A percentile compares a stretch with the other conserved stretches of the same genome.
phyloP scores from a whole-genome alignment of 768 basidiomycete genomes.

The Rubroboletus satanas region DNA sequence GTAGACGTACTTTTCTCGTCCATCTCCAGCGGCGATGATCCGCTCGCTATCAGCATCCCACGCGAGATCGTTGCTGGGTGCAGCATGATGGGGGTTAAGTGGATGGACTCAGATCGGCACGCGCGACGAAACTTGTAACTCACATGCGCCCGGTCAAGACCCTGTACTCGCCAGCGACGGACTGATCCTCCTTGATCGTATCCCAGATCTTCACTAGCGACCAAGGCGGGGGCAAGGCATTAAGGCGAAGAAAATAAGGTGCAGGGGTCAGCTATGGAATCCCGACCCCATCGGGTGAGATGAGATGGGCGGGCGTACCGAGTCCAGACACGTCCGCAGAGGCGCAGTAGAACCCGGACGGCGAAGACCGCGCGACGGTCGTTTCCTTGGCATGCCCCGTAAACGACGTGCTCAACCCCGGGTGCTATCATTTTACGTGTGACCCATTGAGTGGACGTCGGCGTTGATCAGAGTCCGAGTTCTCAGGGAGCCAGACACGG shows the following conservation, averaged over 20 bases:
- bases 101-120: neutral
- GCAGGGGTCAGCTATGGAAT: neutral
- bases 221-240: no score
- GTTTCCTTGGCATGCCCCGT: slow-evolving; percentile 79
- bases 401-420: slow-evolving; percentile 59
- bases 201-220: slow-evolving; percentile 89
- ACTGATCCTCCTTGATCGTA: slow-evolving; percentile 77
- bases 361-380: slow-evolving; percentile 88
- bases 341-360: slow-evolving; percentile 93
- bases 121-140: neutral
- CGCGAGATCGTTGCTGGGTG: slow-evolving; percentile 80
- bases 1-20: slow-evolving; percentile 70
- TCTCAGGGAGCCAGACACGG: neutral
- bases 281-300: neutral
- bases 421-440: slow-evolving; percentile 46
- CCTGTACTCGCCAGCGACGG: slow-evolving; percentile 77
- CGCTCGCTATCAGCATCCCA: slow-evolving; percentile 98
- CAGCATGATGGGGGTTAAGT: neutral
- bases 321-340: slow-evolving; percentile 82
- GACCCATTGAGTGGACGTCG: neutral
- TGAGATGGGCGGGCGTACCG: slow-evolving; percentile 43
- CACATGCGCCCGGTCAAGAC: slow-evolving; percentile 72
- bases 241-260: neutral
- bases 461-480: neutral
- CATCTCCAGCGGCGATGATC: slow-evolving; percentile 93